A percentile compares a stretch with the other conserved stretches of the same genome.
Evolutionary conservation across 495 filamentous ascomycete species (phyloP).

Genomic region (Tuber microsphaerosporum): DNA sequence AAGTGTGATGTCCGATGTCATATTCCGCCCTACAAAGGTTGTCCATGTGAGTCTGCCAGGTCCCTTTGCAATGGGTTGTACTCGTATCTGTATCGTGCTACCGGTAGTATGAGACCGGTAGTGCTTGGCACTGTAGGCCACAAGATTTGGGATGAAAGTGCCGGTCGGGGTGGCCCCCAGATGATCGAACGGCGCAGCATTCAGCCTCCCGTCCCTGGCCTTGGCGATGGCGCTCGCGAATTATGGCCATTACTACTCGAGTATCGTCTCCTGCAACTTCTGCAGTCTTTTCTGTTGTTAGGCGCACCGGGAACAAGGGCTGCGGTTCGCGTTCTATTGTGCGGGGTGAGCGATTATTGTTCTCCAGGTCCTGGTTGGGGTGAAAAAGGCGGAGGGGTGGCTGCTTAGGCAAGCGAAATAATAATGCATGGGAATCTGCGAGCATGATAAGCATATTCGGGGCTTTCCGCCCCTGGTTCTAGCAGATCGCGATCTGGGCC

Average conservation of each 20-base stretch:
- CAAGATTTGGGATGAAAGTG: too few relatives aligned
- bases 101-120: too few relatives aligned
- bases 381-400: neutral
- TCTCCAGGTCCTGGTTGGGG: neutral
- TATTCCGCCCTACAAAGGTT: neutral
- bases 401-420: neutral
- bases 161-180: too few relatives aligned
- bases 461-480: neutral
- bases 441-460: neutral
- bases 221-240: too few relatives aligned
- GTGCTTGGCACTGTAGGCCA: too few relatives aligned
- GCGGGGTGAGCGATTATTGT: neutral
- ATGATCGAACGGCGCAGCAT: too few relatives aligned
- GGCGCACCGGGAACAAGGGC: neutral
- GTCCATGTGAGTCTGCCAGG: constrained; percentile 1
- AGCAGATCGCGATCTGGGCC: neutral
- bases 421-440: neutral
- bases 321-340: neutral
- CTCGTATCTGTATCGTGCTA: too few relatives aligned
- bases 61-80: neutral
- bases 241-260: neutral
- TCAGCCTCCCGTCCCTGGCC: neutral
- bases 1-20: neutral
- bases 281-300: neutral
- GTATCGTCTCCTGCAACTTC: neutral